Evolutionary conservation across 768 basidiomycete genomes (phyloP), one percentile per base, ranked within the genome.

Genomic region (Tricholoma sp.): DNA sequence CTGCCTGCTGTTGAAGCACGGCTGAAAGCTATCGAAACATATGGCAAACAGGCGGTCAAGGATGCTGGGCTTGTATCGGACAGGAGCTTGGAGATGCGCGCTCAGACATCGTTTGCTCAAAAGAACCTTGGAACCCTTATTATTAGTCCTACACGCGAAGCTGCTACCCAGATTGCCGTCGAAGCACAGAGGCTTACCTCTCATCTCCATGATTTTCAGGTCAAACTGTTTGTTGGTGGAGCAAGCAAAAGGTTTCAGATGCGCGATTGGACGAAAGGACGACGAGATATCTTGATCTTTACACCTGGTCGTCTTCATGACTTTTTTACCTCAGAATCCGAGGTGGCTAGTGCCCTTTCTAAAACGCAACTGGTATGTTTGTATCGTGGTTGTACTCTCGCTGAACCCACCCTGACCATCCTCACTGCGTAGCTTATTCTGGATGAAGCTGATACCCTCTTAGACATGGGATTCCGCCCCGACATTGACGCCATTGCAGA

Each of bases 401-500:
- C 57, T n/a, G 56, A 39, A 53, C 19, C 3, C 29, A 32, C 18
- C 11, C 59, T 52, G 39, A 59, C 50, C 35, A n/a, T 43, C 8
- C n/a, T 5, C 35, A 10, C 60, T n/a, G n/a, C n/a, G n/a, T n/a
- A 93, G 90, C 80, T 98, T 52, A 80, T 98, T 57, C 76, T 98
- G 57, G 97, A 98, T 66, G 93, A 97, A 69, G 91, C 93, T 10
- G 94, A 98, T 66, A 91, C 88, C 0, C 77, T 96, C 11, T 77
- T 98, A 11, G 91, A 94, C 56, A 89, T 94, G 87, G 94, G 94
- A 62, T 97, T 96, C 81, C 82, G 88, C 4, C 81, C 86, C 21
- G 94, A 96, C 64, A 84, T 98, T 29, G 83, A 89, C 19, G 83
- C 79, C 1, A 92, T 96, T 63, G 71, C 80, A 24, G 66, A 74